Evolutionary conservation across 139 green algal genomes (phyloP), one percentile per base, ranked within the genome.

Genomic region (Picochlorum sp.): DNA sequence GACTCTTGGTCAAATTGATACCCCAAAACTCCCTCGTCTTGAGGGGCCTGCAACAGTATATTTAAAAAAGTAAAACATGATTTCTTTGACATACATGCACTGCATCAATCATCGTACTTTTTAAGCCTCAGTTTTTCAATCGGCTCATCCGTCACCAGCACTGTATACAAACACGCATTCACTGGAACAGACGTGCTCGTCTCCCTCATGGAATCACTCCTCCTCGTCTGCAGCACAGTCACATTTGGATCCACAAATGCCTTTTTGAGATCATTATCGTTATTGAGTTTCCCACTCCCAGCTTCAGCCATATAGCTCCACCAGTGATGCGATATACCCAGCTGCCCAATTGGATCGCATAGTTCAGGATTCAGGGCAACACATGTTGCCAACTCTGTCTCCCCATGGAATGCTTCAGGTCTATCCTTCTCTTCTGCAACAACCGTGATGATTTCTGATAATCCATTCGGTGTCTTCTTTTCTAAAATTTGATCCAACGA

Each of bases 121-220:
- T 54, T 66, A 26, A 76, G 54, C 28, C 63, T 46, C 16, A 76
- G 47, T 50, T 34, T 67, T 46, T 76, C 69, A 23, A 76, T 30
- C 4, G 69, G 69, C 46, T 62, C 49, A 60, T 76, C 69, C 28
- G 52, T 68, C 51, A 76, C 69, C 49, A 76, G 56, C n/a, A 70
- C 67, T 38, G 69, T 76, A 62, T 58, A 76, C 18, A 76, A 62
- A 49, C 8, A 30, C 44, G 69, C 69, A 44, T 72, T 72, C 11
- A 28, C 28, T 24, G 28, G 11, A 28, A 62, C 51, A n/a, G 51
- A 41, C 6, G 47, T 54, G 15, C 47, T 21, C 16, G 47, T 20
- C 16, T 54, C n/a, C n/a, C 47, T 54, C n/a, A 20, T 54, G 47
- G n/a, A 54, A 20, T 21, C n/a, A 26, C 47, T 54, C 47, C 47